These are phyloP conservation scores for Colletotrichum sublineola DNA, from an alignment of 2,329 filamentous ascomycete species.

Conservation along the genomic window DNA sequence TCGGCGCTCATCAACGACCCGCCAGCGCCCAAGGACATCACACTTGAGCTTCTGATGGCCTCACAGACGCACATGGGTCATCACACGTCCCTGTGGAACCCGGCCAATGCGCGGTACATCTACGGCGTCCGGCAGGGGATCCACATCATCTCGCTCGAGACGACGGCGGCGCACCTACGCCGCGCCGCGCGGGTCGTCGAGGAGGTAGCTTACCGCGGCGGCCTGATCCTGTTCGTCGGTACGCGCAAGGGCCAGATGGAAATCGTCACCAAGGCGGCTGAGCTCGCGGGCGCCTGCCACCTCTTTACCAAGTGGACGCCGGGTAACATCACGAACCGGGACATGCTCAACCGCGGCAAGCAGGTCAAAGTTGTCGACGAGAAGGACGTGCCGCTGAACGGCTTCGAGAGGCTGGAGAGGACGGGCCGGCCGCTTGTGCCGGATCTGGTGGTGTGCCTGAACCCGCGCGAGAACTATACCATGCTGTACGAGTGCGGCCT, in stretches of 20 bases:
- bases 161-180: slow-evolving; percentile 89
- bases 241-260: slow-evolving; percentile 86
- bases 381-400: slow-evolving; percentile 70
- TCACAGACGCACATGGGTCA: slow-evolving; percentile 92
- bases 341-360: slow-evolving; percentile 84
- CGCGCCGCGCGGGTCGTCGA: slow-evolving; percentile 93
- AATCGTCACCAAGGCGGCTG: slow-evolving; percentile 83
- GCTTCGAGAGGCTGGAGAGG: slow-evolving; percentile 75
- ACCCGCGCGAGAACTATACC: slow-evolving; percentile 92
- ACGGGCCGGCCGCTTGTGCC: slow-evolving; percentile 79
- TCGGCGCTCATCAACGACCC: slow-evolving; percentile 78
- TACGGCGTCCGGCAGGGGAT: slow-evolving; percentile 89
- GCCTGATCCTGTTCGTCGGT: slow-evolving; percentile 90
- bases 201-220: slow-evolving; percentile 85
- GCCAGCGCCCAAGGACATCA: slow-evolving; percentile 82
- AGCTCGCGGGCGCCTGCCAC: slow-evolving; percentile 84
- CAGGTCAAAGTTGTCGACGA: slow-evolving; percentile 82
- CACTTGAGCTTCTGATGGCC: slow-evolving; percentile 90
- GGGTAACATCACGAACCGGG: slow-evolving; percentile 91
- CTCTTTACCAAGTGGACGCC: slow-evolving; percentile 94
- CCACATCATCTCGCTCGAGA: slow-evolving; percentile 93
- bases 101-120: slow-evolving; percentile 93
- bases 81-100: slow-evolving; percentile 92
- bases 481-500: slow-evolving; percentile 91
- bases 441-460: slow-evolving; percentile 92